Base-by-base conservation (phyloP, 108 stramenopile genomes). In the Discostella pseudostelligera region DNA sequence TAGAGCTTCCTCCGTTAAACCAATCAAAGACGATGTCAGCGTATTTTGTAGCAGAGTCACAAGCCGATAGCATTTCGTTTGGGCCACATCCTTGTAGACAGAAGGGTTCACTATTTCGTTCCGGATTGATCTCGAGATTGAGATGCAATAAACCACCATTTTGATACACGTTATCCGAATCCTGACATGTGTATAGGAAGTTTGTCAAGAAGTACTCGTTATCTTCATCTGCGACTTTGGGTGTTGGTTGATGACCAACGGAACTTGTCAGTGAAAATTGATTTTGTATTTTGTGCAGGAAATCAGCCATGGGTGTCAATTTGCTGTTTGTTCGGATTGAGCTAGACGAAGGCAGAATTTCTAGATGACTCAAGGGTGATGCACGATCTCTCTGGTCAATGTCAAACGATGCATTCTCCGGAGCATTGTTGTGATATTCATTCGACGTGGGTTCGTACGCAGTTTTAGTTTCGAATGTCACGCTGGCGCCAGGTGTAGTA, bases 51-150 rank as follows among this genome's bases (percentile, higher is more conserved):
- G 62, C 55, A 57, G 70, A 28, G 20, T 56, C 74, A 39, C 73
- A 74, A 8, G 65, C 60, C 22, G 51, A 56, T 11, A 67, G 20
- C 29, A 47, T 47, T 43, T 58, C 39, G 49, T 45, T 61, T 21
- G 60, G 43, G 0, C 35, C 59, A 62, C 70, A 71, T 47, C 62
- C 56, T 28, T 24, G 45, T 29, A 49, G 48, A 50, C 67, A 76
- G 51, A 58, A 63, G 19, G 55, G 39, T 22, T 76, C 56, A 21
- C 35, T 68, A 21, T 26, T 45, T 35, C 29, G 39, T 28, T 50
- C 56, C 20, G 67, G 56, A 55, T 68, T 68, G 10, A 76, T 76
- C 17, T 76, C 67, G 4, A 76, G 24, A 42, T 68, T 75, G 39
- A 67, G 66, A 32, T 62, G 45, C n/a, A 24, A 13, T 1, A 48